Base-by-base conservation (phyloP, 1,284 basidiomycete genomes). In the Pseudozyma hubeiensis region DNA sequence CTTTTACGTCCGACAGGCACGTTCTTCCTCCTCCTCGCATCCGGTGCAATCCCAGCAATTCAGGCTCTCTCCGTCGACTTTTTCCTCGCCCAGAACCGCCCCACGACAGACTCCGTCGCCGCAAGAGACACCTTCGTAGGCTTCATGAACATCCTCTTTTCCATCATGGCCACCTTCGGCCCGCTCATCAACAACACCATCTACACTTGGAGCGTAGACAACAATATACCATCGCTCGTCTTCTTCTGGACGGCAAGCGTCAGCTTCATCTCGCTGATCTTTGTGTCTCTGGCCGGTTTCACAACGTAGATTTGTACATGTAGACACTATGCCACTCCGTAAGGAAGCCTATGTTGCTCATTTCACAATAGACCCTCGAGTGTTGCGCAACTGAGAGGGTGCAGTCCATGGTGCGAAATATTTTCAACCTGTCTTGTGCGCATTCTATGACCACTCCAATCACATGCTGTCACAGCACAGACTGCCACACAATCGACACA, bases 51-150 rank as follows among this genome's bases (percentile, higher is more conserved):
- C 7, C 57, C 64, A 7, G 48, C 70, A 2, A 56, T 73, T 1
- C 64, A 64, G n/a, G 70, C 70, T 4, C 53, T 73, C 29, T 41
- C 35, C 30, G 64, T 73, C 43, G 70, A 73, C 47, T 56, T 57
- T 39, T 73, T 73, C 57, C 57, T 63, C 5, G 70, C 70, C 11
- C 61, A 73, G 24, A 33, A 68, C 24, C 55, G 64, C 6, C 64
- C 64, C 13, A 53, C 61, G 3, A 49, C 53, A 9, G 64, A 73
- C 31, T 57, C 50, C 5, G 54, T 64, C 7, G 61, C 57, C 10
- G 70, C 56, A 24, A 45, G 70, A n/a, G 70, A 73, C 44, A 56
- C 64, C 33, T 73, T 73, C 17, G n/a, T 73, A 2, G 57, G 64
- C 40, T 63, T 73, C 48, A 29, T 62, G 50, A 53, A 53, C 43